These are phyloP conservation scores for Phialophora tarda DNA, from an alignment of 2,329 filamentous ascomycete genomes.

Conservation along the genomic window DNA sequence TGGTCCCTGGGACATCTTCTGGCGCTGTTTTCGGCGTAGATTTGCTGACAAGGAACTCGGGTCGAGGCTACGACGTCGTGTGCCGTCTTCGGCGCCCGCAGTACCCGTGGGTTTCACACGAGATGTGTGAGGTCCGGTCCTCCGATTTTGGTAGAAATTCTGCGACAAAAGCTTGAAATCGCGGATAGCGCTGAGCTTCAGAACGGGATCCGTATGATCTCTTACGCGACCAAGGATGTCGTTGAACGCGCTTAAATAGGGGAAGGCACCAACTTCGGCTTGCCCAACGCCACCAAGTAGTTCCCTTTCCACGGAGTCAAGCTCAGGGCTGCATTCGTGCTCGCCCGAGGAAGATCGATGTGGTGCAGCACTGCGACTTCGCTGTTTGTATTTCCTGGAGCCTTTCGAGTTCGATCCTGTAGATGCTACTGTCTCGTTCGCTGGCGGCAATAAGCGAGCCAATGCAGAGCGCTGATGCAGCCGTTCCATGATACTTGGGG, in stretches of 20 bases:
- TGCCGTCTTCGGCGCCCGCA: not conserved
- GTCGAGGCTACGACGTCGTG: conserved; percentile 36
- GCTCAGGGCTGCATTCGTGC: not conserved
- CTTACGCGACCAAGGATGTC: conserved; percentile 82
- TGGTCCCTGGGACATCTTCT: conserved; percentile 25
- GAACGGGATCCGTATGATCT: conserved; percentile 83
- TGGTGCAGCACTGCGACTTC: conserved; percentile 27
- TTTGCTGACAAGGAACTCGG: conserved; percentile 23
- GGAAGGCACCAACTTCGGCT: conserved; percentile 10
- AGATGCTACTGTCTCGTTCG: not conserved
- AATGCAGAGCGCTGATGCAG: conserved; percentile 37
- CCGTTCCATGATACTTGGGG: conserved; percentile 60
- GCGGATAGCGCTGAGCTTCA: conserved; percentile 80
- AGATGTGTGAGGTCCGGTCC: not conserved
- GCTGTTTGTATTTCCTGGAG: conserved; percentile 3
- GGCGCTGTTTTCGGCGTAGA: conserved; percentile 17
- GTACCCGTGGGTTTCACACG: not conserved
- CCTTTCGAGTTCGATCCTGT: conserved; percentile 2
- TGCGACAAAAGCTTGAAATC: conserved; percentile 83
- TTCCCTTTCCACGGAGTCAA: conserved; percentile 9
- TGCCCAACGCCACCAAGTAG: conserved; percentile 2
- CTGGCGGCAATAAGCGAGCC: conserved; percentile 45
- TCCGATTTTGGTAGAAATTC: conserved; percentile 49
- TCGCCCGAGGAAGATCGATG: not conserved
- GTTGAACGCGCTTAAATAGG: conserved; percentile 30